Conservation (phyloP, 495 filamentous ascomycete species). For the Trichoderma virens region DNA sequence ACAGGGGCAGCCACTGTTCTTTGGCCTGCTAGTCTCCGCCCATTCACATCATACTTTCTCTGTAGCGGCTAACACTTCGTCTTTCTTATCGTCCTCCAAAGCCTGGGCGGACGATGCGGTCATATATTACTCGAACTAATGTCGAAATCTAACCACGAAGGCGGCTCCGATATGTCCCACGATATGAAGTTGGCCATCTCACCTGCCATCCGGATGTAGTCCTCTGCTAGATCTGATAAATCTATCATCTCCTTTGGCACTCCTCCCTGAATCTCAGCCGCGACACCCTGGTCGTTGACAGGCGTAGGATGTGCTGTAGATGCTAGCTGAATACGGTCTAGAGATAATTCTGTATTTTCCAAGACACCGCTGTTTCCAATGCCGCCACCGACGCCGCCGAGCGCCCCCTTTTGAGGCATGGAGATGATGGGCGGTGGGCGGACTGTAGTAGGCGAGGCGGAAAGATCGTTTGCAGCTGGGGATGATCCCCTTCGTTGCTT, state of each 20-base stretch:
- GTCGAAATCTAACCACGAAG: constrained; percentile 13
- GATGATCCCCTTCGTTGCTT: not conserved
- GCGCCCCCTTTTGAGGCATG: not conserved
- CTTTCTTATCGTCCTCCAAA: not conserved
- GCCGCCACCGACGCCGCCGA: not conserved
- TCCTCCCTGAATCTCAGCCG: not conserved
- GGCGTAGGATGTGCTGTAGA: constrained; percentile 1
- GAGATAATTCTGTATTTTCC: not conserved
- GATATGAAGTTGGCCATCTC: constrained; percentile 13
- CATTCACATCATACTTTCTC: not conserved
- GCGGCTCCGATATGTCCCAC: constrained; percentile 11
- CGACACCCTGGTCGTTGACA: not conserved
- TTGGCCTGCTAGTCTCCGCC: not conserved
- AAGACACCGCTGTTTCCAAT: not conserved
- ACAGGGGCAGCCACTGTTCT: not conserved
- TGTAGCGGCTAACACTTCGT: not conserved
- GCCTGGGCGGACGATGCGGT: not conserved
- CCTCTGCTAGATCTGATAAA: not conserved
- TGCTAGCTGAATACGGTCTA: not conserved
- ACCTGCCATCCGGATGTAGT: constrained; percentile 11
- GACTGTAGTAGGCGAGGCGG: not conserved
- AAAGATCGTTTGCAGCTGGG: not conserved
- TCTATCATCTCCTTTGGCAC: not conserved
- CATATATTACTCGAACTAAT: constrained; percentile 4
- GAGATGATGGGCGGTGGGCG: constrained; percentile 2